phyloP scores from a whole-genome alignment of 352 stramenopile species.

The Albugo candida region DNA sequence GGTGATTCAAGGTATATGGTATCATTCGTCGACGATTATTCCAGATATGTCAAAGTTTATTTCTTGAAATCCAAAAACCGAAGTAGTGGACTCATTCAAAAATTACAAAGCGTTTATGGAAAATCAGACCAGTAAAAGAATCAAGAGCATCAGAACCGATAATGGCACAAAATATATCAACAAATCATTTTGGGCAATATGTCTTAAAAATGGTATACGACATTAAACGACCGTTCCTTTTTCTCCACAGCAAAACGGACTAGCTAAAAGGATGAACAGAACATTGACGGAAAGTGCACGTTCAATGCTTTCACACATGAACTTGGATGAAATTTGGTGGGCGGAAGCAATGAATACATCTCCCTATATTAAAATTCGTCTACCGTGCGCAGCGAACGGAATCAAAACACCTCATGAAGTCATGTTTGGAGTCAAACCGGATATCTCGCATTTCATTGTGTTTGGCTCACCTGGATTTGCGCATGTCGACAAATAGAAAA shows the following conservation, averaged over 20 bases:
- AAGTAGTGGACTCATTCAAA: constrained; percentile 3
- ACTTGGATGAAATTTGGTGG: constrained; percentile 11
- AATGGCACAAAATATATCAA: constrained; percentile 15
- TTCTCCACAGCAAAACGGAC: constrained; percentile 15
- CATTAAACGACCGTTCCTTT: constrained; percentile 12
- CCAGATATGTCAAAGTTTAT: constrained; percentile 7
- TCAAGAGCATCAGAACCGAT: constrained; percentile 14
- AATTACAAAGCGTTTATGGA: constrained; percentile 7
- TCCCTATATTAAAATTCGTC: constrained; percentile 12
- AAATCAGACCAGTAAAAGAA: constrained; percentile 7
- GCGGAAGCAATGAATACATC: constrained; percentile 13
- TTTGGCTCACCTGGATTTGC: constrained; percentile 13
- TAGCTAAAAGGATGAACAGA: constrained; percentile 15
- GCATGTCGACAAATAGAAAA: constrained; percentile 11
- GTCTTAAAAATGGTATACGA: constrained; percentile 7
- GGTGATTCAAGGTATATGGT: constrained; percentile 5
- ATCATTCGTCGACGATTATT: constrained; percentile 9
- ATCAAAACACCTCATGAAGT: constrained; percentile 10
- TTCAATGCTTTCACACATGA: constrained; percentile 13
- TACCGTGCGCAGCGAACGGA: background rate
- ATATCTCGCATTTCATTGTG: constrained; percentile 9
- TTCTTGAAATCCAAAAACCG: constrained; percentile 9
- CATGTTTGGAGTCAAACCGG: constrained; percentile 5
- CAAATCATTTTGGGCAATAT: constrained; percentile 6
- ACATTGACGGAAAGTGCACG: constrained; percentile 11